phyloP scores from a whole-genome alignment of 441 rosid species.

The Sinapis alba region DNA sequence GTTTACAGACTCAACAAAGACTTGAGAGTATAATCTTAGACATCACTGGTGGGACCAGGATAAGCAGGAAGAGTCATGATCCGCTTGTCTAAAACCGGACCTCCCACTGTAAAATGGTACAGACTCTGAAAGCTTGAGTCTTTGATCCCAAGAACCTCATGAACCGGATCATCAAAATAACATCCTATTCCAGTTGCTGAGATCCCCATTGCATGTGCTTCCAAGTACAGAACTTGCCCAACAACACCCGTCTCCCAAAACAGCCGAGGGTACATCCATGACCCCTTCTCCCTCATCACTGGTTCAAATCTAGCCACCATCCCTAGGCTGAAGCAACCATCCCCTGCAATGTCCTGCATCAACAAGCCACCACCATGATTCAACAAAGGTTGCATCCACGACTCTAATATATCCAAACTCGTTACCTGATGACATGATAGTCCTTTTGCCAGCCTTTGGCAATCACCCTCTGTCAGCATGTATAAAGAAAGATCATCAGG shows the following conservation, averaged over 20 bases:
- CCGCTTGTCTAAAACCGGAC: constrained; percentile 78
- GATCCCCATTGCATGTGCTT: constrained; percentile 82
- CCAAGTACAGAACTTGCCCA: constrained; percentile 86
- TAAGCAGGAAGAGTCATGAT: constrained; percentile 92
- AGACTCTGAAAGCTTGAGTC: constrained; percentile 74
- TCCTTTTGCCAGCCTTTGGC: constrained; percentile 60
- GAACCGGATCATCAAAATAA: constrained; percentile 94
- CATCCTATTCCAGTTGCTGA: constrained; percentile 91
- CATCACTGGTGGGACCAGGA: constrained; percentile 75
- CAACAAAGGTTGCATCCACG: neutral
- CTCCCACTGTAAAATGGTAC: constrained; percentile 87
- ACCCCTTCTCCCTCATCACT: constrained; percentile 53
- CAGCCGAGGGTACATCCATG: constrained; percentile 88
- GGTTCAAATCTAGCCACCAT: constrained; percentile 83
- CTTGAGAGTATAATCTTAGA: constrained; percentile 33
- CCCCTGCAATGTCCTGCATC: constrained; percentile 82
- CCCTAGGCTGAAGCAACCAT: constrained; percentile 93
- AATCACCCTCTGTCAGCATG: constrained; percentile 62
- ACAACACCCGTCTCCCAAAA: constrained; percentile 94
- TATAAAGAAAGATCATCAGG: constrained; percentile 71
- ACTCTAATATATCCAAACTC: neutral
- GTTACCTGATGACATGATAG: constrained; percentile 87
- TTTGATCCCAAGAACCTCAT: constrained; percentile 66
- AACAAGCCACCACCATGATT: constrained; percentile 11
- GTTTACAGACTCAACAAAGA: neutral